Evolutionary conservation across 345 rosid genomes (phyloP), one percentile per base, ranked within the genome.

Genomic region (Aurinia saxatilis): DNA sequence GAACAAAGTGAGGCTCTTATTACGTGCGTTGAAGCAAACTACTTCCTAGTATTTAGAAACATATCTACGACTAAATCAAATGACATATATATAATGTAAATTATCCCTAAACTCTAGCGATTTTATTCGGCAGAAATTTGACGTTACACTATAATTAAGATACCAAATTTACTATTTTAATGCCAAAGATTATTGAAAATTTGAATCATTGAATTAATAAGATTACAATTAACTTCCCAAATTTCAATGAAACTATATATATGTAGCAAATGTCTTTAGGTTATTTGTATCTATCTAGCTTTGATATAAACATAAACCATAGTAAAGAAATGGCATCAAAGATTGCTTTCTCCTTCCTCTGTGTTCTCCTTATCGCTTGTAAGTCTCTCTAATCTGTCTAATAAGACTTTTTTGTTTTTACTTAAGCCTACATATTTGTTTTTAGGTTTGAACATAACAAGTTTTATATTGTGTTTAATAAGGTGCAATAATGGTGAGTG

Each of bases 281-380:
- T 5, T 40, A 48, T 15, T 2, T 23, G 5, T 1, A 5, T 23
- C 27, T 23, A 38, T 7, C 10, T 27, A 56, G 35, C 49, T 27
- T 40, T 56, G 47, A 40, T 25, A 45, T 23, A 46, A 13, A 15
- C 14, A 8, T 17, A 21, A 19, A 30, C 19, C 54, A 50, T 57
- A 38, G n/a, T 1, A 2, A 39, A 40, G n/a, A 59, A 41, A 68
- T 68, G 73, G 54, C 72, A 11, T 40, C 66, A 58, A 59, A 68
- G 4, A 34, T 41, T 50, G 40, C 11, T 39, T 19, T 18, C 36
- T 5, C 21, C 46, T 8, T 33, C 34, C 11, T 50, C 16, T 9
- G 50, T 49, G 44, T 45, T 11, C 34, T 67, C 5, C 18, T 41
- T 23, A 5, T 67, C 19, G 51, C 66, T 50, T 67, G 66, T 58